Conservation (phyloP, 140 eudicot genomes). For the Anethum foeniculum region DNA sequence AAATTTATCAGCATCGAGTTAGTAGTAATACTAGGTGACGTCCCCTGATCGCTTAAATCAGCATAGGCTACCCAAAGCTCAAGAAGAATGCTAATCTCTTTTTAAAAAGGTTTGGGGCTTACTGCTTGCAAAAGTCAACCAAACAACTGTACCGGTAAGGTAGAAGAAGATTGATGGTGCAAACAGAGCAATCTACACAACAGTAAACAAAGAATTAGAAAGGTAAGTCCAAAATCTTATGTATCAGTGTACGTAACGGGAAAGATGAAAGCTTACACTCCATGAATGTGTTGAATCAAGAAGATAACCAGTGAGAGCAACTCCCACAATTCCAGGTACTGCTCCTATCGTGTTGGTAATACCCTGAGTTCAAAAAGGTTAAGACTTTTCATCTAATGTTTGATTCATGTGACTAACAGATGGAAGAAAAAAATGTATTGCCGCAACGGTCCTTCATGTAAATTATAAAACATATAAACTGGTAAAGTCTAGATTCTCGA, state of each 20-base stretch:
- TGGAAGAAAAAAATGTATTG: background rate
- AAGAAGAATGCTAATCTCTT: conserved; percentile 27
- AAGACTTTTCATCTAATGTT: background rate
- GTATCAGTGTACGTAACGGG: background rate
- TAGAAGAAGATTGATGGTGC: conserved; percentile 97
- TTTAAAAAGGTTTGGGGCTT: conserved; percentile 75
- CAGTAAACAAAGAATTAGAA: background rate
- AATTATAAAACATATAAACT: background rate
- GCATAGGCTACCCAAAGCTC: background rate
- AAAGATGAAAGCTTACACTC: conserved; percentile 67
- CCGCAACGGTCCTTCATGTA: background rate
- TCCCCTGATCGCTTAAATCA: conserved; percentile 4
- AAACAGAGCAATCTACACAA: conserved; percentile 63
- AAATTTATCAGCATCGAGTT: conserved; percentile 29
- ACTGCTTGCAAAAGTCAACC: conserved; percentile 93
- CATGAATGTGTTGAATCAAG: conserved; percentile 96
- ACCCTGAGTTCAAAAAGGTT: conserved; percentile 40
- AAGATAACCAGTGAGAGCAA: conserved; percentile 92
- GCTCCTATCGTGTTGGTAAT: conserved; percentile 94
- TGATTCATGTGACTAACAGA: background rate
- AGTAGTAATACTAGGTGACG: conserved; percentile 23
- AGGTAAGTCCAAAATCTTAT: background rate
- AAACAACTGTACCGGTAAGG: conserved; percentile 82
- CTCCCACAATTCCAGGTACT: conserved; percentile 92
- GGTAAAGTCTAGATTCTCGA: background rate